Base-by-base conservation (phyloP, 768 basidiomycete species). In the Gymnopilus dilepis region DNA sequence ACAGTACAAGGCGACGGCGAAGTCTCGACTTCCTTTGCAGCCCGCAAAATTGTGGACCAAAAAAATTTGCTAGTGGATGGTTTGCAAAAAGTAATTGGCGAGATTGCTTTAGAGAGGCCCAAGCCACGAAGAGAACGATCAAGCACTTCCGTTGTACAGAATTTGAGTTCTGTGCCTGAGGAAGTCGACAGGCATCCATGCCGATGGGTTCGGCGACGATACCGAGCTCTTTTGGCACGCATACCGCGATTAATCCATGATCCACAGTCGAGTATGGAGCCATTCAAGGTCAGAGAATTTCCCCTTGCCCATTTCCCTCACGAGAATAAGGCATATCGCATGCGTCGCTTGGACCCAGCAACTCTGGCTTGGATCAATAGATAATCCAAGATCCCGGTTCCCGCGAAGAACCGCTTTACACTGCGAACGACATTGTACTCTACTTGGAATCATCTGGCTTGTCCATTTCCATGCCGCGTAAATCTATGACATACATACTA, bases 401-500 rank as follows among this genome's bases (percentile, higher is more conserved):
- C 21, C 43, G 34, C 13, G 28, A 43, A 42, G 13, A 4, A 7
- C 30, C 28, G 30, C 34, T 40, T 33, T 55, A 37, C 17, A 37
- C 19, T 40, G 56, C 33, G 21, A 47, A 30, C 24, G 22, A 48
- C 22, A 31, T 38, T 34, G 37, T 17, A n/a, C 8, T 64, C 55
- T 63, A 65, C 59, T 65, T 66, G 56, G 69, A 69, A 62, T 55
- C 51, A 72, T 67, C 74, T 37, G 74, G 74, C 61, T 79, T 82
- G 48, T 82, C 80, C 70, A 92, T 77, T 73, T 90, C 91, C 67
- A 93, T 71, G 60, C 88, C 91, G 69, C 95, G 95, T 67, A 97
- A 75, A 70, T 97, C 95, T 69, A 96, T 96, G 65, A 94, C 81
- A 74, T 94, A 95, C 84, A 90, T 86, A 74, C 88, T 90, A 73